Evolutionary conservation across 129 eudicot species (phyloP), one percentile per base, ranked within the genome.

Genomic region (Flaveria trinervia): DNA sequence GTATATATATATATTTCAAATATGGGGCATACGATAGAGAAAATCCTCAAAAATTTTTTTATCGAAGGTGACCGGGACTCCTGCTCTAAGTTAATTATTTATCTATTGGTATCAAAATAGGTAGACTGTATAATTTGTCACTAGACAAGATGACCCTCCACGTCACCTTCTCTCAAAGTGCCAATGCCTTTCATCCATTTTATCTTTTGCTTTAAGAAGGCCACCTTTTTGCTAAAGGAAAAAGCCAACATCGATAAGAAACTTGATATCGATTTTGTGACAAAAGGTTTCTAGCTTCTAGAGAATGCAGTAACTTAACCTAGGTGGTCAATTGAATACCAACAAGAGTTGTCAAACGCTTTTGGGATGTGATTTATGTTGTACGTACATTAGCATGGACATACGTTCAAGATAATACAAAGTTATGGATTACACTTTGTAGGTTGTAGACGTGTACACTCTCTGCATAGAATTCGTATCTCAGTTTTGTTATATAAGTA

Each of bases 91-190:
- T 23, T 23, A 64, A 30, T 33, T 33, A 41, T 17, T 33, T 33
- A 41, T 17, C 13, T 30, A 16, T 65, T 15, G 46, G 11, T 11
- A 65, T 11, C 28, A 30, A 67, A 67, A 67, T 49, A 10, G 41
- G 10, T 20, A 18, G 55, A 68, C n/a, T 7, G 10, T 3, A 44
- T 25, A 60, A 7, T 26, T 13, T 56, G 14, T 15, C 55, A 36
- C 7, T 16, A 39, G 77, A 56, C 68, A 73, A 56, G 77, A 56
- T 73, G 77, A 73, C 23, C 54, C 54, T 56, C 48, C 52, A 54
- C 72, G 9, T 41, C 54, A 68, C 16, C 56, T 39, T 20, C 14
- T 68, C 14, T 43, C 18, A 10, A 72, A 55, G 68, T 72, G 67
- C 22, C 49, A 39, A 20, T 72, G 39, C 54, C n/a, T 64, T 72